phyloP scores from a whole-genome alignment of 2,329 filamentous ascomycete species.

The Fusarium sp. region DNA sequence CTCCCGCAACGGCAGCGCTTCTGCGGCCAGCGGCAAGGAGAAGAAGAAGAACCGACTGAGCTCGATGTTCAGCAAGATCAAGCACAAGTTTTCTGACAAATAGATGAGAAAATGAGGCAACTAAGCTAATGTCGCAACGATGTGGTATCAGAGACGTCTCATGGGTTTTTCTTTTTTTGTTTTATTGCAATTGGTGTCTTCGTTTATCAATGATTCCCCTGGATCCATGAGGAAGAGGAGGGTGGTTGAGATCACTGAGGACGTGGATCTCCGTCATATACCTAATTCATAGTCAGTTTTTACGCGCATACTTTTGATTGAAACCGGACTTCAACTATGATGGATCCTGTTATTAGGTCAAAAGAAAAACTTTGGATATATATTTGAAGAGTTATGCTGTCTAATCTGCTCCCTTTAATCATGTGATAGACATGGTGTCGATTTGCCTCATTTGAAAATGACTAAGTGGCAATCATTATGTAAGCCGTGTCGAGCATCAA shows the following conservation, averaged over 20 bases:
- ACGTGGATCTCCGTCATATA: constrained; percentile 51
- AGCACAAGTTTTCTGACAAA: constrained; percentile 57
- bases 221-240: constrained; percentile 49
- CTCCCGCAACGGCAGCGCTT: constrained; percentile 28
- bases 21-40: constrained; percentile 57
- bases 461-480: constrained; percentile 29
- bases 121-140: constrained; percentile 43
- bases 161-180: constrained; percentile 39
- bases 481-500: background rate
- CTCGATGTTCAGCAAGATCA: constrained; percentile 69
- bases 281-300: constrained; percentile 51
- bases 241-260: constrained; percentile 46
- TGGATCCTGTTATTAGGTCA: constrained; percentile 30
- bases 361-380: constrained; percentile 34
- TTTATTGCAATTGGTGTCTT: constrained; percentile 52
- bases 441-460: constrained; percentile 13
- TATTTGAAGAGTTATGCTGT: background rate
- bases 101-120: constrained; percentile 37
- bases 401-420: background rate
- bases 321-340: constrained; percentile 43
- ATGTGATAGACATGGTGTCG: constrained; percentile 13
- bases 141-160: constrained; percentile 42
- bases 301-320: constrained; percentile 39
- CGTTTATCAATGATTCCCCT: constrained; percentile 56
- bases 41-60: constrained; percentile 77